Conservation (phyloP, 768 basidiomycete genomes). For the Hemileccinum impolitum region DNA sequence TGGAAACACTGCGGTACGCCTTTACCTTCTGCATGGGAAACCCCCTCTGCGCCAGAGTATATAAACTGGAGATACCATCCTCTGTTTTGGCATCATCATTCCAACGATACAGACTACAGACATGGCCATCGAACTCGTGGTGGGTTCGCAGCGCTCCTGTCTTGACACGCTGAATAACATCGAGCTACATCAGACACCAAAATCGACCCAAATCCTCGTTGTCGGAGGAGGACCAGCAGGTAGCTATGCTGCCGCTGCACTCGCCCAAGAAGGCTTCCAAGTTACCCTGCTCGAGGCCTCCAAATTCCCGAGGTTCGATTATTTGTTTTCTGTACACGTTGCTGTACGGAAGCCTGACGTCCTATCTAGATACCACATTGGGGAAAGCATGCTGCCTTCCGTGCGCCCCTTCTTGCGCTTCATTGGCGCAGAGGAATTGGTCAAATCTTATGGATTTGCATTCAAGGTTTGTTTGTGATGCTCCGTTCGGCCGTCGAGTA, state of each 20-base stretch:
- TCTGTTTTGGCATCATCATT: too few species aligned
- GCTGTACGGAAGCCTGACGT: background rate
- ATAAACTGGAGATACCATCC: too few species aligned
- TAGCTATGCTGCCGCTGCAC: slow-evolving; percentile 1
- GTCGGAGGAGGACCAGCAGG: slow-evolving; percentile 1
- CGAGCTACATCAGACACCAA: background rate
- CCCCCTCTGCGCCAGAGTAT: too few species aligned
- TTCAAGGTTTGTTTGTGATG: background rate
- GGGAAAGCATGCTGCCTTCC: slow-evolving; percentile 1
- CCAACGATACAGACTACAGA: too few species aligned
- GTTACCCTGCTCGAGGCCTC: background rate
- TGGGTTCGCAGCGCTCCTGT: too few species aligned
- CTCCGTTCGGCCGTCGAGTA: background rate
- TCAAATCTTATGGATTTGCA: background rate
- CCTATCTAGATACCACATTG: background rate
- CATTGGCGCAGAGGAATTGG: background rate
- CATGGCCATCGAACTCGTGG: too few species aligned
- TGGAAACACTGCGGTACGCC: too few species aligned
- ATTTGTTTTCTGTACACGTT: background rate
- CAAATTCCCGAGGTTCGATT: background rate
- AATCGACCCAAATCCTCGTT: slow-evolving; percentile 1
- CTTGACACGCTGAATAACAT: too few species aligned
- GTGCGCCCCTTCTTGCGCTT: slow-evolving; percentile 1
- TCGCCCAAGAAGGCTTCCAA: background rate
- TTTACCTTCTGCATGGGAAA: too few species aligned